Base-by-base conservation (phyloP, 192 early-diverging fungal species). In the Lunasporangiospora selenospora region DNA sequence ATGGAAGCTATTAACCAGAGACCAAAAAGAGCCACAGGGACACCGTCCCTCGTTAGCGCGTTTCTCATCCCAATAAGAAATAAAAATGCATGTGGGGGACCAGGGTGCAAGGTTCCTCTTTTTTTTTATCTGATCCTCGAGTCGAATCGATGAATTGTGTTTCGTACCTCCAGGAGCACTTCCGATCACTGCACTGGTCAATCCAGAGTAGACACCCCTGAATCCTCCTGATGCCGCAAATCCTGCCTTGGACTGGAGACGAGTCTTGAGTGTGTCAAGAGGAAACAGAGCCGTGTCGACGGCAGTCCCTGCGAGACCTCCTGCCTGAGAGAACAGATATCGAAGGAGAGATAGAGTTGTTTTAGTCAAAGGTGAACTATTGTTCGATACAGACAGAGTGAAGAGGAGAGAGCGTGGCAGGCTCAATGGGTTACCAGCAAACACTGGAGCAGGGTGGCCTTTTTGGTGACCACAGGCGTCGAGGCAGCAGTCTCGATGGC, bases 231-330 rank as follows among this genome's bases (percentile, higher is more conserved):
- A 86, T 26, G 85, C 86, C 9, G 83, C 65, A 58, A 97, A 97
- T 27, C 95, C 95, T 41, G 81, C 81, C 61, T 85, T 83, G 24
- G 93, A 90, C 71, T 97, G 95, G 61, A 97, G 78, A 40, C 97
- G 85, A 5, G 97, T 99, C 78, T 99, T 99, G 75, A 99, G 87
- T 10, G 97, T 99, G 77, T 99, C 97, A 54, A 99, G 81, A 9
- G 97, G 97, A 71, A 92, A 99, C 23, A 99, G 81, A 19, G 87
- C 85, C n/a, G 89, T 88, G 67, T 99, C 97, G 5, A 99, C 95
- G 2, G 95, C 86, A 21, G 92, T 93, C 8, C 97, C 97, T 12
- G 97, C 97, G 32, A 92, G 58, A 11, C 81, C 97, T 44, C 97
- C 97, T 4, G 95, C 90, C 78, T 80, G 34, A 18, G 34, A 26